Evolutionary conservation across 1,139 yeast species (phyloP).

Genomic region (Diutina rugosa): DNA sequence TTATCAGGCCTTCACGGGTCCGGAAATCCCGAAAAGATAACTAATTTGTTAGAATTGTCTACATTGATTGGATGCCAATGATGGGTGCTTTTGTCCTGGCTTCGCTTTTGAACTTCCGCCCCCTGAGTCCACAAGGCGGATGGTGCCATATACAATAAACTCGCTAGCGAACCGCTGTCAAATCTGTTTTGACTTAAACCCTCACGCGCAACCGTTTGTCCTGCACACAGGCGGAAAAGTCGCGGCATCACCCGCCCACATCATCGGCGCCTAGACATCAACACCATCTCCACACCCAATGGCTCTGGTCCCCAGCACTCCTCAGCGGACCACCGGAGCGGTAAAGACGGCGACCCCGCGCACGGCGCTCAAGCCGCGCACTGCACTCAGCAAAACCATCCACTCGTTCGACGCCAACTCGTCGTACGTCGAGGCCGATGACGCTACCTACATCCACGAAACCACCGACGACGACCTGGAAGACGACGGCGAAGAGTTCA

Average conservation of each 20-base stretch:
- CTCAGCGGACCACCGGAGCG: neutral
- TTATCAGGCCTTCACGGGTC: too few relatives aligned
- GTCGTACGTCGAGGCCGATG: neutral
- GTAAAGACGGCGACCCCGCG: neutral
- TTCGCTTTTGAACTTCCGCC: too few relatives aligned
- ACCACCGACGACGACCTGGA: neutral
- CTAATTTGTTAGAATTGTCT: too few relatives aligned
- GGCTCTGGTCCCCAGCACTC: constrained; percentile 2
- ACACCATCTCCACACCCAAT: neutral
- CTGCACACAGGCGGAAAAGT: neutral
- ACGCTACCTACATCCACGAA: neutral
- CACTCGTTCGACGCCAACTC: constrained; percentile 1
- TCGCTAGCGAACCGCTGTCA: neutral
- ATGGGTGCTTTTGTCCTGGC: too few relatives aligned
- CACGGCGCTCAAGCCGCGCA: neutral
- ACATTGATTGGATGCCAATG: too few relatives aligned
- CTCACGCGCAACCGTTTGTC: neutral
- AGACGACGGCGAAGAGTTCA: neutral
- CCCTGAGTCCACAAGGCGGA: neutral
- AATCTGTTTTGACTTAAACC: neutral
- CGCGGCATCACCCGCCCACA: neutral
- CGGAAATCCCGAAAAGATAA: too few relatives aligned
- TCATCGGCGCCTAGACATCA: neutral
- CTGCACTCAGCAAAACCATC: neutral
- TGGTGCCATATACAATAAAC: neutral